Percentiles rank a stretch among this genome's conserved stretches.
phyloP scores from a whole-genome alignment of 495 filamentous ascomycete genomes.

The Penicillium diatomitis region DNA sequence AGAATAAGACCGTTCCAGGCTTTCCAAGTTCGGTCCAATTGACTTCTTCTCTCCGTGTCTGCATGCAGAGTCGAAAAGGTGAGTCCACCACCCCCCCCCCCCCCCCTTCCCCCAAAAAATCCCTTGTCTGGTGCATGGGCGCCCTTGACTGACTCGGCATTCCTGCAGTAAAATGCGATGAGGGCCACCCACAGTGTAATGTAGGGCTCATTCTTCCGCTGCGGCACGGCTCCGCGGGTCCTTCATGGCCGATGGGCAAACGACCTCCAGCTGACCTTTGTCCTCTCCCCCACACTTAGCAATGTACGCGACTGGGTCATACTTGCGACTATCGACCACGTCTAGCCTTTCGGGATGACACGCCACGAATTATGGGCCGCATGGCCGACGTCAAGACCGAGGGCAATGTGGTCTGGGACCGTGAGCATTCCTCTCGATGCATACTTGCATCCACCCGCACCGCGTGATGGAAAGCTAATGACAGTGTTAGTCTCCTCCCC shows the following conservation, averaged over 20 bases:
- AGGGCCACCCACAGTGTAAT: slow-evolving; percentile 44
- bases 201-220: slow-evolving; percentile 22
- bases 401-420: slow-evolving; percentile 45
- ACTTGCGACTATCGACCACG: slow-evolving; percentile 49
- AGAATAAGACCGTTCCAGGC: neutral
- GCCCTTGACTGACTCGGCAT: slow-evolving; percentile 9
- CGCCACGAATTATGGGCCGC: slow-evolving; percentile 43
- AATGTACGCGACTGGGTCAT: slow-evolving; percentile 48
- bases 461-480: neutral
- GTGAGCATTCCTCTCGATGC: slow-evolving; percentile 24
- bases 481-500: slow-evolving; percentile 17
- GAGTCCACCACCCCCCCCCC: slow-evolving; percentile 7
- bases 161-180: slow-evolving; percentile 42
- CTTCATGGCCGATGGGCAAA: too few relatives aligned
- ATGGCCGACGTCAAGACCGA: slow-evolving; percentile 44
- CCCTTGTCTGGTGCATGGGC: neutral
- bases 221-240: neutral
- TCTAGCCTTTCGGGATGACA: slow-evolving; percentile 48
- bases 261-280: neutral
- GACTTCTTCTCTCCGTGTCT: slow-evolving; percentile 2
- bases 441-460: neutral
- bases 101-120: neutral
- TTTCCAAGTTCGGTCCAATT: neutral
- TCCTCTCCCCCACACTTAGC: slow-evolving; percentile 18
- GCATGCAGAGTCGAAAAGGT: slow-evolving; percentile 43